phyloP scores from a whole-genome alignment of 140 eudicot genomes.

The Flaveria floridana region DNA sequence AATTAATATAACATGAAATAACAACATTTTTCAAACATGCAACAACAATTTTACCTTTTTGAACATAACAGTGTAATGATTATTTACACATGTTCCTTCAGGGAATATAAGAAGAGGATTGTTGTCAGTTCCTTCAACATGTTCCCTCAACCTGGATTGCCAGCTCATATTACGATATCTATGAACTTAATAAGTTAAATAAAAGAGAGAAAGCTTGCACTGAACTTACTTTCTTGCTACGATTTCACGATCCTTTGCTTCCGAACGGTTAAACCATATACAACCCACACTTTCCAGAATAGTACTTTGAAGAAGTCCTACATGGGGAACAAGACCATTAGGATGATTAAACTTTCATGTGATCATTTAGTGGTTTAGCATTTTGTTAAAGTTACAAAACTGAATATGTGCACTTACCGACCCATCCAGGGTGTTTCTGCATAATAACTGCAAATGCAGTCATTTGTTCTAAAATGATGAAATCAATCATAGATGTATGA shows the following conservation, averaged over 20 bases:
- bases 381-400: slow-evolving; percentile 16
- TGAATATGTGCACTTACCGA: slow-evolving; percentile 55
- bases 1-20: slow-evolving; percentile 14
- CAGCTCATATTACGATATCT: slow-evolving; percentile 8
- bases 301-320: slow-evolving; percentile 94
- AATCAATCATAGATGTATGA: slow-evolving; percentile 99
- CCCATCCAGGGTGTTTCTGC: slow-evolving; percentile 99
- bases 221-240: slow-evolving; percentile 85
- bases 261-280: slow-evolving; percentile 97
- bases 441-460: slow-evolving; percentile 99
- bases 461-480: slow-evolving; percentile 93
- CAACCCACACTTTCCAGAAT: slow-evolving; percentile 97
- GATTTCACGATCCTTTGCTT: slow-evolving; percentile 94
- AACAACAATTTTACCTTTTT: slow-evolving; percentile 61
- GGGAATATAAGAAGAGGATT: slow-evolving; percentile 98
- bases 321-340: not conserved
- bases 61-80: slow-evolving; percentile 91
- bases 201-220: not conserved
- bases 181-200: slow-evolving; percentile 9
- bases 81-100: slow-evolving; percentile 98
- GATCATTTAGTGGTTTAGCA: not conserved
- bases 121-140: slow-evolving; percentile 86
- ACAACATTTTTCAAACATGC: not conserved
- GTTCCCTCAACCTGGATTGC: slow-evolving; percentile 78
- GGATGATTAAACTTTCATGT: not conserved